A percentile compares a stretch with the other conserved stretches of the same genome.
These are phyloP conservation scores for Trichothecium roseum DNA, from an alignment of 2,329 filamentous ascomycete genomes.

Conservation along the genomic window DNA sequence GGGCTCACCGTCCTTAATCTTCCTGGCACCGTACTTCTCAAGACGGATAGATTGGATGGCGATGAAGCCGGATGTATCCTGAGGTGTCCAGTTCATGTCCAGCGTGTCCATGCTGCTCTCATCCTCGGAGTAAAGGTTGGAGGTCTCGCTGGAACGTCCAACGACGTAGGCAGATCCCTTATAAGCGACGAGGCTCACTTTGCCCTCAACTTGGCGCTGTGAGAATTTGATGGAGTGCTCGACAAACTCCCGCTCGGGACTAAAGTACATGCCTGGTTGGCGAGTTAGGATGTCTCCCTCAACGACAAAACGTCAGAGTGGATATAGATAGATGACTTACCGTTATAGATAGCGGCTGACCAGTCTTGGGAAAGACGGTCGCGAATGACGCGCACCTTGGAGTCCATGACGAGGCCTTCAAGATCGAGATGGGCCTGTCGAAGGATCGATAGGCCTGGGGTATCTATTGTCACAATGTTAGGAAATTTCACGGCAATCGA, in stretches of 20 bases:
- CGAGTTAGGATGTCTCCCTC: slow-evolving; percentile 17
- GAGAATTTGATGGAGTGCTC: slow-evolving; percentile 50
- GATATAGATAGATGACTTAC: slow-evolving; percentile 17
- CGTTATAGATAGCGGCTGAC: slow-evolving; percentile 37
- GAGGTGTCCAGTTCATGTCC: slow-evolving; percentile 47
- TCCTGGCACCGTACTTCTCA: slow-evolving; percentile 31
- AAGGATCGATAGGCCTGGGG: slow-evolving; percentile 9
- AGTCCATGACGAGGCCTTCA: slow-evolving; percentile 47
- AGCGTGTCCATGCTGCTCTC: slow-evolving; percentile 41
- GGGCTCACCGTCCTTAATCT: slow-evolving; percentile 25
- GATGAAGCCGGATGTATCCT: slow-evolving; percentile 60
- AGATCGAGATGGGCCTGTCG: slow-evolving; percentile 30
- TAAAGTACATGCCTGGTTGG: slow-evolving; percentile 37
- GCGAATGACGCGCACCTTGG: slow-evolving; percentile 40
- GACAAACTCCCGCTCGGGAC: slow-evolving; percentile 40
- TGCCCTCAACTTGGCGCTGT: slow-evolving; percentile 38
- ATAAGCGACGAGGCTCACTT: slow-evolving; percentile 17
- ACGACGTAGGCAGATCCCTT: slow-evolving; percentile 42
- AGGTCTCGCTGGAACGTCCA: slow-evolving; percentile 30
- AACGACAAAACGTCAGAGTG: slow-evolving; percentile 3
- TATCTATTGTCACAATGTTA: not conserved
- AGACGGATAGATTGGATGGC: slow-evolving; percentile 58
- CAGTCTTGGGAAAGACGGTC: slow-evolving; percentile 38
- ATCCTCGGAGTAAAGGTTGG: slow-evolving; percentile 40
- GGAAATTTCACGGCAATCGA: not conserved